Percentiles rank a stretch among this genome's conserved stretches.
These are phyloP conservation scores for Polyporus tsugae DNA, from an alignment of 1,284 basidiomycete species.

Conservation along the genomic window DNA sequence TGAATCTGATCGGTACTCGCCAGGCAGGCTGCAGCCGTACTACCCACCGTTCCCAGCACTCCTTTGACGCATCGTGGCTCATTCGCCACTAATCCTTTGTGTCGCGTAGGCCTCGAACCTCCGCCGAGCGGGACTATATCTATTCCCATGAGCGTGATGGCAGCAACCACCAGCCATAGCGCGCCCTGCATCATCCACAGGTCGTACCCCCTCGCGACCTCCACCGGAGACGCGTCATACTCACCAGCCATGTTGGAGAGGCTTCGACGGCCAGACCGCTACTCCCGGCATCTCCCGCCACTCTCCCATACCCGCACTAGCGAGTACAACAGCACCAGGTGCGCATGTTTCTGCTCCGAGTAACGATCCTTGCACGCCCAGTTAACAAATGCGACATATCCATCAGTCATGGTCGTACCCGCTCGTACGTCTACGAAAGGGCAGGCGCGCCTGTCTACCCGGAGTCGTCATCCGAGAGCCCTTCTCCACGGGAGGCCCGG, in stretches of 20 bases:
- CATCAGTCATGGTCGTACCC: constrained; percentile 7
- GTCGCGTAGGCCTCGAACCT: constrained; percentile 14
- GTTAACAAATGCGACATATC: constrained; percentile 14
- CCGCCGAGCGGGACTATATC: constrained; percentile 23
- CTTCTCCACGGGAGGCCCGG: constrained; percentile 3
- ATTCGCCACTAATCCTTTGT: constrained; percentile 21
- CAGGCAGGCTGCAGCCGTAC: constrained; percentile 14
- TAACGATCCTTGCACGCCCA: not conserved
- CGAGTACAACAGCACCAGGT: constrained; percentile 15
- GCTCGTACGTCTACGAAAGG: constrained; percentile 10
- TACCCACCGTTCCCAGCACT: constrained; percentile 15
- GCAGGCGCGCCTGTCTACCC: constrained; percentile 3
- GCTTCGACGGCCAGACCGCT: constrained; percentile 13
- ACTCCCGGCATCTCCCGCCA: constrained; percentile 16
- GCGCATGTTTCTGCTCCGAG: constrained; percentile 11
- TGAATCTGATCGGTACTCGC: constrained; percentile 11
- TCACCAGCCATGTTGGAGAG: constrained; percentile 11
- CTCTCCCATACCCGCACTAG: constrained; percentile 8
- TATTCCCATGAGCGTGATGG: constrained; percentile 26
- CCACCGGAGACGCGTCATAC: constrained; percentile 16
- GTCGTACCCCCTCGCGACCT: constrained; percentile 9
- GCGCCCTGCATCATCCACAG: constrained; percentile 3
- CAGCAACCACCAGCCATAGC: constrained; percentile 19
- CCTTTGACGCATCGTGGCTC: constrained; percentile 18
- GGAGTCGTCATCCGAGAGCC: constrained; percentile 6